Evolutionary conservation across 2,329 filamentous ascomycete genomes (phyloP).

Genomic region (Penicillium olsonii): DNA sequence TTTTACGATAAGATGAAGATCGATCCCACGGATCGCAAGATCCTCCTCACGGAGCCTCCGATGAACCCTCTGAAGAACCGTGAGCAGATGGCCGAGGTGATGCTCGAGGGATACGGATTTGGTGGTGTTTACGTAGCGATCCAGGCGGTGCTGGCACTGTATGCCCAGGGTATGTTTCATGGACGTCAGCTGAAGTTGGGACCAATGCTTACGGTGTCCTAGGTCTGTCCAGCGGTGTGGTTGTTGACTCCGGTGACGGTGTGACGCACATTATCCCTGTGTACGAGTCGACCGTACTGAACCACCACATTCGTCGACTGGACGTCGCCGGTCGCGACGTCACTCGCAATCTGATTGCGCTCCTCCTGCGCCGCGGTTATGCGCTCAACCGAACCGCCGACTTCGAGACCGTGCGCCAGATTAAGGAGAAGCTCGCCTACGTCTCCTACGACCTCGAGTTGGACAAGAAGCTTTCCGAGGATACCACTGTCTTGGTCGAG

Average conservation of each 20-base stretch:
- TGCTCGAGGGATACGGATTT: constrained; percentile 97
- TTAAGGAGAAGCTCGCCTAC: constrained; percentile 99
- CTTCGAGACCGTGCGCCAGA: constrained; percentile 97
- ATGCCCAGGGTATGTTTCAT: constrained; percentile 77
- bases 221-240: constrained; percentile 90
- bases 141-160: constrained; percentile 91
- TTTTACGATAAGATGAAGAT: constrained; percentile 97
- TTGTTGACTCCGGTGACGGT: constrained; percentile 96
- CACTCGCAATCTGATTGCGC: constrained; percentile 95
- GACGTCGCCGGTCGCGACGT: constrained; percentile 97
- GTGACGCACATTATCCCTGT: constrained; percentile 98
- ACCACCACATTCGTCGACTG: constrained; percentile 89
- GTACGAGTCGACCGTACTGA: constrained; percentile 96
- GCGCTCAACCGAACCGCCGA: constrained; percentile 97
- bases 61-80: constrained; percentile 98
- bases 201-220: constrained; percentile 12
- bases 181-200: background rate
- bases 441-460: constrained; percentile 97
- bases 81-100: constrained; percentile 97
- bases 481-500: constrained; percentile 95
- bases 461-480: constrained; percentile 93
- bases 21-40: constrained; percentile 89
- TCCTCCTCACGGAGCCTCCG: constrained; percentile 92
- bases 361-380: constrained; percentile 90
- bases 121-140: constrained; percentile 98